phyloP scores from a whole-genome alignment of 306 rosid species.

The Boehmeria nivea region DNA sequence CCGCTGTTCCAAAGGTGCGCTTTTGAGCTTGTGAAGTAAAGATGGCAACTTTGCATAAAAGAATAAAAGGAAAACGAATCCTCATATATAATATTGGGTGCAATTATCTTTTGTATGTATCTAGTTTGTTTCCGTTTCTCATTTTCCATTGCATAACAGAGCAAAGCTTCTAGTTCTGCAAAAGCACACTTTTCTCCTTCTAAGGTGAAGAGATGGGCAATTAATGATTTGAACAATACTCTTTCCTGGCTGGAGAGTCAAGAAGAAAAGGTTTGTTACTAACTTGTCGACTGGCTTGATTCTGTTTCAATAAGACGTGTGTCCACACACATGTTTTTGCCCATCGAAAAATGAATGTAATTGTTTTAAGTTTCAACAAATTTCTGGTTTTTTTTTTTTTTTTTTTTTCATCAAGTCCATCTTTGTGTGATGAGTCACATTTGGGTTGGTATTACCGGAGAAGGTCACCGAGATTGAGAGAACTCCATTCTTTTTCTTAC shows the following conservation, averaged over 20 bases:
- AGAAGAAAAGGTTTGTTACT: conserved; percentile 71
- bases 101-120: conserved; percentile 1
- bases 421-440: no score
- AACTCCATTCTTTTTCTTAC: conserved; percentile 14
- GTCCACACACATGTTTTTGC: no score
- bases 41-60: no score
- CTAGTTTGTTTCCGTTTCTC: conserved; percentile 5
- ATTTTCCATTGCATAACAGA: conserved; percentile 35
- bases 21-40: neutral
- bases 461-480: conserved; percentile 15
- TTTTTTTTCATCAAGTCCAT: no score
- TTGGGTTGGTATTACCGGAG: no score
- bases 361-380: no score
- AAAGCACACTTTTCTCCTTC: conserved; percentile 48
- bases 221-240: conserved; percentile 60
- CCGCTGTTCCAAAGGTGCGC: conserved; percentile 44
- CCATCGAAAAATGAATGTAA: no score
- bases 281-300: neutral
- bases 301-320: no score
- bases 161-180: conserved; percentile 28
- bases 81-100: neutral
- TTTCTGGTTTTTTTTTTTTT: no score
- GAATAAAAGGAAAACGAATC: no score
- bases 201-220: conserved; percentile 74
- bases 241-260: conserved; percentile 86